A percentile compares a stretch with the other conserved stretches of the same genome.
These are phyloP conservation scores for Ceratorhiza oryzae-sativae DNA, from an alignment of 1,284 basidiomycete genomes.

Conservation along the genomic window DNA sequence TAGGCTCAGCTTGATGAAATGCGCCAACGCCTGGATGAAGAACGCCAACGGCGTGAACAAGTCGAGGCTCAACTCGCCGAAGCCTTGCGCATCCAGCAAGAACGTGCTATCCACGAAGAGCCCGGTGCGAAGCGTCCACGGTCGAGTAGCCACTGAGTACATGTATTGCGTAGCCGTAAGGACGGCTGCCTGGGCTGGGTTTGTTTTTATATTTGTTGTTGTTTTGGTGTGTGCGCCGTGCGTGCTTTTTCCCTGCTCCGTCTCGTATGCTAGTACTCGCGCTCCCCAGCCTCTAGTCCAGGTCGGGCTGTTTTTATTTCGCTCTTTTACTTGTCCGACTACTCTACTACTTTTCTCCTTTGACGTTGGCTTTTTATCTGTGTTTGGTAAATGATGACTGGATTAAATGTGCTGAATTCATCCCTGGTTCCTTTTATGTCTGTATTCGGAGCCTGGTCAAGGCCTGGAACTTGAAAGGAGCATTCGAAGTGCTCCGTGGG, in stretches of 20 bases:
- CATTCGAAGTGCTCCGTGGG: too few species aligned
- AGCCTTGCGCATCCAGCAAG: slow-evolving; percentile 20
- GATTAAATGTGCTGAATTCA: slow-evolving; percentile 19
- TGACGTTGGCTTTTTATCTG: neutral
- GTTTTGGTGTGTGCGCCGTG: slow-evolving; percentile 10
- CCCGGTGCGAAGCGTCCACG: slow-evolving; percentile 24
- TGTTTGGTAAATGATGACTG: neutral
- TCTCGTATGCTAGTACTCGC: slow-evolving; percentile 1
- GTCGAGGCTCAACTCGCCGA: slow-evolving; percentile 35
- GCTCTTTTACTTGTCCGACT: neutral
- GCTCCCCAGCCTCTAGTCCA: neutral
- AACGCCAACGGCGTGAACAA: slow-evolving; percentile 52
- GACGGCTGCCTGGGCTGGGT: neutral
- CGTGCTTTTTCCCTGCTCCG: neutral
- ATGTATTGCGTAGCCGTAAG: neutral
- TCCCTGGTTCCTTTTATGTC: neutral
- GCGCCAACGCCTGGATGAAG: slow-evolving; percentile 75
- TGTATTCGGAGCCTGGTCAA: too few species aligned
- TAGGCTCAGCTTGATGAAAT: slow-evolving; percentile 73
- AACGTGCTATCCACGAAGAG: slow-evolving; percentile 22
- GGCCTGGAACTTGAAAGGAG: too few species aligned
- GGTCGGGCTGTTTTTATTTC: slow-evolving; percentile 10
- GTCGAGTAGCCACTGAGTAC: slow-evolving; percentile 9
- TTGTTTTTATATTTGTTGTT: slow-evolving; percentile 30
- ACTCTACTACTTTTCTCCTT: neutral